Percentiles rank a stretch among this genome's conserved stretches.
These are phyloP conservation scores for Rhizopus delemar DNA, from an alignment of 371 early-diverging fungal species.

Conservation along the genomic window DNA sequence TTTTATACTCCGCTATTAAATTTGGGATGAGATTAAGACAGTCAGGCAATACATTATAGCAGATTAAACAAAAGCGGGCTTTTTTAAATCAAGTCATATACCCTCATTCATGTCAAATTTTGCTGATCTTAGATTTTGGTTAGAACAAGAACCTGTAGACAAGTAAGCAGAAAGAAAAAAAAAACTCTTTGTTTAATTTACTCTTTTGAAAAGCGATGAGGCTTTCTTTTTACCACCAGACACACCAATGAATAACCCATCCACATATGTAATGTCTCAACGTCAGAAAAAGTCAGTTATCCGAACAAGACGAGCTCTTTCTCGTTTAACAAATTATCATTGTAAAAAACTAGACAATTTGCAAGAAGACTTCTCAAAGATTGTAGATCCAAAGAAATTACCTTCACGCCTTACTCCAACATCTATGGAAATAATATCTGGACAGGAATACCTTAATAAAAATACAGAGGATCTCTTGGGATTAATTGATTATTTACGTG, in stretches of 20 bases:
- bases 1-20: too few species aligned
- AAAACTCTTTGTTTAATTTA: neutral
- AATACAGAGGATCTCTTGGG: neutral
- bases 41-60: too few species aligned
- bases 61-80: too few species aligned
- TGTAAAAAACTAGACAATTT: neutral
- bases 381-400: neutral
- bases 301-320: neutral
- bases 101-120: neutral
- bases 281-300: conserved; percentile 5
- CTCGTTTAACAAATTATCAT: conserved; percentile 8
- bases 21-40: too few species aligned
- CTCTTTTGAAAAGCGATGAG: neutral
- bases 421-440: neutral
- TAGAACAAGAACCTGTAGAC: conserved; percentile 18
- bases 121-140: conserved; percentile 13
- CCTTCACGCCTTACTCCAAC: neutral
- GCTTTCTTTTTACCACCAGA: conserved; percentile 19
- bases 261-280: neutral
- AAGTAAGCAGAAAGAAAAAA: conserved; percentile 6
- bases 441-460: neutral
- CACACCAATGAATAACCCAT: conserved; percentile 14
- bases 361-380: neutral
- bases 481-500: neutral
- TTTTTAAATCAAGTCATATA: too few species aligned